phyloP scores from a whole-genome alignment of 1,284 basidiomycete species.

The Apiotrichum mycotoxinovorans region DNA sequence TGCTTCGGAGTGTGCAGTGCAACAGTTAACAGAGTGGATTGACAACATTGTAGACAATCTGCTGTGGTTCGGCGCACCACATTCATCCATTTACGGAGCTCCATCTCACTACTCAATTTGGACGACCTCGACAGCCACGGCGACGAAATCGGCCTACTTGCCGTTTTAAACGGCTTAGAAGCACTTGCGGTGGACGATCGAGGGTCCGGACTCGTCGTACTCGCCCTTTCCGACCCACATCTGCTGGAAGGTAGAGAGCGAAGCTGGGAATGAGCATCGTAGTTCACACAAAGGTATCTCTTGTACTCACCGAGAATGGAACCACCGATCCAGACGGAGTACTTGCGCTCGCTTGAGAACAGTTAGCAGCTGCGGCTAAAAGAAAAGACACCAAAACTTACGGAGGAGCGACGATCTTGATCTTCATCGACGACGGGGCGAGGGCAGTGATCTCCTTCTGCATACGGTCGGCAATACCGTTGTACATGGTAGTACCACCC shows the following conservation, averaged over 20 bases:
- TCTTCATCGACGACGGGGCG: conserved; percentile 78
- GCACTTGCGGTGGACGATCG: conserved; percentile 41
- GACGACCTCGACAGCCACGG: no score
- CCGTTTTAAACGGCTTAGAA: conserved; percentile 26
- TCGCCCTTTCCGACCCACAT: conserved; percentile 67
- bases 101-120: no score
- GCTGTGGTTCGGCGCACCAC: no score
- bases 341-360: conserved; percentile 62
- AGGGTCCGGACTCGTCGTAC: conserved; percentile 53
- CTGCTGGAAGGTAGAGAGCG: conserved; percentile 91
- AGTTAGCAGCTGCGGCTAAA: neutral
- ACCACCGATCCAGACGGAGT: conserved; percentile 98
- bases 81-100: no score
- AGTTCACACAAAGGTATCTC: neutral
- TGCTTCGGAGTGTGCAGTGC: no score
- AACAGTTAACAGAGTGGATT: no score
- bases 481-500: conserved; percentile 96
- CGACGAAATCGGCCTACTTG: no score
- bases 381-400: neutral
- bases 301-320: conserved; percentile 64
- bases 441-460: conserved; percentile 93
- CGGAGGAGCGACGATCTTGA: conserved; percentile 67
- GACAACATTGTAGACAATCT: no score
- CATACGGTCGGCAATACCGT: conserved; percentile 95
- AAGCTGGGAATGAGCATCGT: conserved; percentile 54